Percentiles rank a stretch among this genome's conserved stretches.
phyloP scores from a whole-genome alignment of 2,329 filamentous ascomycete genomes.

The Clonostachys rhizophaga region DNA sequence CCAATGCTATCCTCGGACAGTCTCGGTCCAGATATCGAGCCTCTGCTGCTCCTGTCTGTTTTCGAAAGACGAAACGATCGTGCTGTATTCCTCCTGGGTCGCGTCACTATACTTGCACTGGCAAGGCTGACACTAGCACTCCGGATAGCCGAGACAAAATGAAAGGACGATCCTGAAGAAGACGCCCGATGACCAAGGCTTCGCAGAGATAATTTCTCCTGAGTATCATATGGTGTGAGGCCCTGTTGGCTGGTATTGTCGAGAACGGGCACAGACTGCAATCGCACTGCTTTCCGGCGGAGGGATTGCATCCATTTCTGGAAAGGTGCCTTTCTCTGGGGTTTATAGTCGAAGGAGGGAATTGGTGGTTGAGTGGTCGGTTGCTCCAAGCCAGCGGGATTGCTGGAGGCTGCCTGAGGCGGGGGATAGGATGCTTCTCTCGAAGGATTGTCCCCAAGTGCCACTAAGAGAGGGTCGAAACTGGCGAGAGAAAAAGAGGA shows the following conservation, averaged over 20 bases:
- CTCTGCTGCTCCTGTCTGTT: slow-evolving; percentile 58
- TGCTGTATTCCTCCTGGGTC: slow-evolving; percentile 47
- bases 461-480: too few species aligned
- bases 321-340: slow-evolving; percentile 44
- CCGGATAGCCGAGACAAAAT: slow-evolving; percentile 74
- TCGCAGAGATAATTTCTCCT: neutral
- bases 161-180: slow-evolving; percentile 71
- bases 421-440: too few species aligned
- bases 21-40: slow-evolving; percentile 54
- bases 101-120: slow-evolving; percentile 63
- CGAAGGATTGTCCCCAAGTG: too few species aligned
- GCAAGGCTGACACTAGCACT: slow-evolving; percentile 76
- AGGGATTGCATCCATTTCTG: slow-evolving; percentile 70
- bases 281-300: slow-evolving; percentile 47
- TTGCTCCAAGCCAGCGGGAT: neutral
- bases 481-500: too few species aligned
- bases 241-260: neutral
- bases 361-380: slow-evolving; percentile 3
- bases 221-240: neutral
- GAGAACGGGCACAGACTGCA: neutral
- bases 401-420: too few species aligned
- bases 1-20: slow-evolving; percentile 62
- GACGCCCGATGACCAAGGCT: slow-evolving; percentile 22
- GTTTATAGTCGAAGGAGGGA: neutral
- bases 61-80: slow-evolving; percentile 50